Conservation (phyloP, 495 filamentous ascomycete species). For the Trypethelium eluteriae region DNA sequence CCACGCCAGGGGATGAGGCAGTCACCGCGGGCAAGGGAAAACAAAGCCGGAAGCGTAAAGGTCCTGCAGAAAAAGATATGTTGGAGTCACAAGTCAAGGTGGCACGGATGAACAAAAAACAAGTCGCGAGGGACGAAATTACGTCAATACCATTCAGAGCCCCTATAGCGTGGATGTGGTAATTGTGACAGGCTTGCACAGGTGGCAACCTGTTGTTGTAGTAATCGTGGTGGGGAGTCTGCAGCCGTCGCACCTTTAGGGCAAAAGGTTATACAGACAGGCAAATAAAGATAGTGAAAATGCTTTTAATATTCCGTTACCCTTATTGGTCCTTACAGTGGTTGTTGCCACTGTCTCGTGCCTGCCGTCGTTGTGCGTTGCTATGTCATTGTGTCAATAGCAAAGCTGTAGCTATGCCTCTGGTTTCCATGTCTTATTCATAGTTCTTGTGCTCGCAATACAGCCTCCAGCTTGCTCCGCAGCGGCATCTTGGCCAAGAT, state of each 20-base stretch:
- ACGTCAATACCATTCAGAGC: not conserved
- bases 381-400: not conserved
- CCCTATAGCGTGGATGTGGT: slow-evolving; percentile 4
- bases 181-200: no score
- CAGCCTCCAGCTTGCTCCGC: not conserved
- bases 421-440: not conserved
- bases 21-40: slow-evolving; percentile 6
- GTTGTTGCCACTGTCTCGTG: no score
- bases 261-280: not conserved
- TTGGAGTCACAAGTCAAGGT: slow-evolving; percentile 1
- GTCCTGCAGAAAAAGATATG: slow-evolving; percentile 1
- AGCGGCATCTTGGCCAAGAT: not conserved
- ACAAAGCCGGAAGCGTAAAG: slow-evolving; percentile 4
- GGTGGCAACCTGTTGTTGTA: no score
- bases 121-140: not conserved
- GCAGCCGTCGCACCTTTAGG: not conserved
- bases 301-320: slow-evolving; percentile 1
- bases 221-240: not conserved
- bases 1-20: not conserved
- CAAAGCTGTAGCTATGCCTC: not conserved
- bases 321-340: no score
- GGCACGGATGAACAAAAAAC: no score
- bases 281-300: not conserved
- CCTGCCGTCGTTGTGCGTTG: no score
- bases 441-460: no score